Conservation (phyloP, 805 yeast species). For the Ascoidea asiatica region DNA sequence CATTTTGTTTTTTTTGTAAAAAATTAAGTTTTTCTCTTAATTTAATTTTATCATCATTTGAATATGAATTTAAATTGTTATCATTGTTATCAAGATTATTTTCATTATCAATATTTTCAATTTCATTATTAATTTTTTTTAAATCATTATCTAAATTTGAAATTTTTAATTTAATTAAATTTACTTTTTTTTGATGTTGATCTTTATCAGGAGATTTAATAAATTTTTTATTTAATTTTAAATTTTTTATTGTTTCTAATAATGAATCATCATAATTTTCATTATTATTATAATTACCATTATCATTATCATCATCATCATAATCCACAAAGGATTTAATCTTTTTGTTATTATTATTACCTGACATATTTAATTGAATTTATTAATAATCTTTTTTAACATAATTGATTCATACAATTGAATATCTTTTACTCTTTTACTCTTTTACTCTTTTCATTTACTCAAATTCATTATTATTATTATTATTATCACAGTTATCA, state of each 20-base stretch:
- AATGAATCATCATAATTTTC: constrained; percentile 55
- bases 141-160: constrained; percentile 1
- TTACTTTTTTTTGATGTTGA: constrained; percentile 14
- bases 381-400: too few species aligned
- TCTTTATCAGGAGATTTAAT: constrained; percentile 13
- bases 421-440: too few species aligned
- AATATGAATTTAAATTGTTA: too few species aligned
- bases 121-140: constrained; percentile 3
- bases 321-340: constrained; percentile 48
- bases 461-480: too few species aligned
- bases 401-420: too few species aligned
- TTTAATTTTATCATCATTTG: too few species aligned
- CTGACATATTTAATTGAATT: too few species aligned
- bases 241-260: constrained; percentile 13
- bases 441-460: too few species aligned
- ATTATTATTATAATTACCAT: constrained; percentile 95
- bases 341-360: too few species aligned
- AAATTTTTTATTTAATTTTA: too few species aligned
- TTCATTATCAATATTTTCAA: constrained; percentile 8
- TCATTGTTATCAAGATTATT: constrained; percentile 14
- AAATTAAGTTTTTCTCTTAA: constrained; percentile 5
- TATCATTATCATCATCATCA: constrained; percentile 63
- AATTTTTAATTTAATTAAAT: constrained; percentile 2
- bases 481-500: too few species aligned
- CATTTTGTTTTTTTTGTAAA: constrained; percentile 2